A percentile compares a stretch with the other conserved stretches of the same genome.
These are phyloP conservation scores for Phalaenopsis equestris DNA, from an alignment of 106 monocot genomes.

Conservation along the genomic window DNA sequence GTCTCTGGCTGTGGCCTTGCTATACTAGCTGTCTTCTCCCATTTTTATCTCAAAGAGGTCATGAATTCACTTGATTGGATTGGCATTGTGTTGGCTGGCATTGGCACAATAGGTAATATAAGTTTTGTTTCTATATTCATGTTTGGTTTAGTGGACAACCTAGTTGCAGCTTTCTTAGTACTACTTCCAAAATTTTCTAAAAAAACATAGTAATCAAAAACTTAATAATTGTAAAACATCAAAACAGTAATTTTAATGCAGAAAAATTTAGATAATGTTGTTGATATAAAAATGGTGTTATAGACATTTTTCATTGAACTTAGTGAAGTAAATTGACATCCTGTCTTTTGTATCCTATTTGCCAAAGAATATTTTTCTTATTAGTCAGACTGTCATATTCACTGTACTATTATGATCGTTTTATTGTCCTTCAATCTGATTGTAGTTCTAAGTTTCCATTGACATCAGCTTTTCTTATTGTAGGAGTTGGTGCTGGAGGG, in stretches of 20 bases:
- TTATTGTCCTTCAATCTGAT: background rate
- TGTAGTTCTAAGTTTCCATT: background rate
- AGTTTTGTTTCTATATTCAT: conserved; percentile 12
- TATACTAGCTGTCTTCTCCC: conserved; percentile 88
- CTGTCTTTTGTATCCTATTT: too few relatives aligned
- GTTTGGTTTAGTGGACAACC: background rate
- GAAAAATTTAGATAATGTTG: background rate
- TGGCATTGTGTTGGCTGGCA: conserved; percentile 77
- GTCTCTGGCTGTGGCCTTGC: conserved; percentile 97
- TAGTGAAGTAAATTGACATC: background rate
- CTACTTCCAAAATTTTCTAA: background rate
- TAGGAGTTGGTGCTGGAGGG: conserved; percentile 82
- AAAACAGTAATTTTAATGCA: background rate
- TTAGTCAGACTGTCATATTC: background rate
- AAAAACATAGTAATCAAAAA: background rate
- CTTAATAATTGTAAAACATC: background rate
- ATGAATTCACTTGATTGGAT: conserved; percentile 95
- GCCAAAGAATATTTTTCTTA: background rate
- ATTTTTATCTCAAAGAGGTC: conserved; percentile 91
- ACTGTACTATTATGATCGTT: background rate
- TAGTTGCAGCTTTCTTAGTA: background rate
- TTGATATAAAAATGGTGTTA: background rate
- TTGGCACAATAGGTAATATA: conserved; percentile 92
- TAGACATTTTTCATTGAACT: background rate
- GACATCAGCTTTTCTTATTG: conserved; percentile 9